phyloP scores from a whole-genome alignment of 495 filamentous ascomycete species.

The Lasiosphaeria hispida region DNA sequence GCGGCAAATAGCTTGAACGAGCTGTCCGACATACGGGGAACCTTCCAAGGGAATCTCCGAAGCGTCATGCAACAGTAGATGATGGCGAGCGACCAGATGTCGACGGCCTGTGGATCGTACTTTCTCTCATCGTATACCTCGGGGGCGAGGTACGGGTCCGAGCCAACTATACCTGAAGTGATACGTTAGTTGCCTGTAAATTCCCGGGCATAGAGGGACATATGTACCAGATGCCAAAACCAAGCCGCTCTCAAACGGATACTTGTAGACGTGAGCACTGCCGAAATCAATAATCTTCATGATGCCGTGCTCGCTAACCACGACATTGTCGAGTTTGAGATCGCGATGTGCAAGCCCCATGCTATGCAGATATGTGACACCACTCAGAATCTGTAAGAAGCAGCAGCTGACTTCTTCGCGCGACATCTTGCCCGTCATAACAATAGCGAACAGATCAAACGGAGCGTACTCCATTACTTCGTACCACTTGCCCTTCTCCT shows the following conservation, averaged over 20 bases:
- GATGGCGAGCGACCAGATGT: constrained; percentile 97
- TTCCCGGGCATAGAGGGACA: background rate
- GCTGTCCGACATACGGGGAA: constrained; percentile 85
- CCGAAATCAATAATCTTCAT: constrained; percentile 99
- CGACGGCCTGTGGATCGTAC: constrained; percentile 90
- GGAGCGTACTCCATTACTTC: constrained; percentile 99
- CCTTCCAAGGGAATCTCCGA: constrained; percentile 95
- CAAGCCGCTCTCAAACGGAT: constrained; percentile 93
- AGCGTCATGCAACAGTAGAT: constrained; percentile 99
- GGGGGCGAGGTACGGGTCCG: constrained; percentile 94
- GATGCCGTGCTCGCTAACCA: constrained; percentile 95
- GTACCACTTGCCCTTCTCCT: constrained; percentile 94
- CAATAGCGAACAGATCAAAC: constrained; percentile 93
- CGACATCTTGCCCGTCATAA: constrained; percentile 98
- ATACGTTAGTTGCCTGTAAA: constrained; percentile 13
- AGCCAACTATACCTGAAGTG: constrained; percentile 86
- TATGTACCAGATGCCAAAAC: constrained; percentile 80
- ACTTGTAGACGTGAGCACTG: constrained; percentile 92
- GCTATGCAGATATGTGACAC: constrained; percentile 94
- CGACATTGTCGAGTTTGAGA: constrained; percentile 96
- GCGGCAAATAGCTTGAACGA: constrained; percentile 91
- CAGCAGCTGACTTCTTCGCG: constrained; percentile 86
- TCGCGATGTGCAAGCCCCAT: constrained; percentile 96
- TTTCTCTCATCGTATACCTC: constrained; percentile 94
- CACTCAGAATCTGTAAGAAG: constrained; percentile 92